These are phyloP conservation scores for Mayamaea pseudoterrestris DNA, from an alignment of 108 stramenopile genomes.

Conservation along the genomic window DNA sequence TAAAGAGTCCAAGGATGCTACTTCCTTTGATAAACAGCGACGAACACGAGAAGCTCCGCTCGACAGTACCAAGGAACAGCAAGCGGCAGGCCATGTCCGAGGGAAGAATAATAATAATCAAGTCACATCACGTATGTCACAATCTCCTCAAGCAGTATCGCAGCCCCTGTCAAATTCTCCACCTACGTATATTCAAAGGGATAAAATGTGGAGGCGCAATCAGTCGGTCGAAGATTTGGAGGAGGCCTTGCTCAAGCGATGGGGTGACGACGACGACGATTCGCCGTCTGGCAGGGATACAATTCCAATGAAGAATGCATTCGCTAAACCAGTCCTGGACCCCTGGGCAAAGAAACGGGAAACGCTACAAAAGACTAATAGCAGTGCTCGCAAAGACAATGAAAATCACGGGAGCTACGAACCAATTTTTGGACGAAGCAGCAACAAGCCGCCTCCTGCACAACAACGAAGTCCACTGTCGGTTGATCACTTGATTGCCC, in stretches of 20 bases:
- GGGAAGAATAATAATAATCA: neutral
- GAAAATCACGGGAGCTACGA: slow-evolving; percentile 25
- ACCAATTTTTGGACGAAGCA: slow-evolving; percentile 41
- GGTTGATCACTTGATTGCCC: slow-evolving; percentile 30
- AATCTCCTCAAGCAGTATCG: too few species aligned
- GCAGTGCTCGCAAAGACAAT: slow-evolving; percentile 1
- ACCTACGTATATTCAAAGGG: too few species aligned
- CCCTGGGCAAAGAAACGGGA: slow-evolving; percentile 29
- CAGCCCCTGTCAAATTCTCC: too few species aligned
- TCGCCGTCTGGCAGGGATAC: slow-evolving; percentile 19
- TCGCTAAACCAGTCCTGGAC: slow-evolving; percentile 22
- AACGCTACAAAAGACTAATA: neutral
- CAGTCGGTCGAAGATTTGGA: slow-evolving; percentile 78
- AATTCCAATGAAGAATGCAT: neutral
- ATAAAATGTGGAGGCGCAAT: slow-evolving; percentile 13
- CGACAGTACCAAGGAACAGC: too few species aligned
- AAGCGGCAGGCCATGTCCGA: too few species aligned
- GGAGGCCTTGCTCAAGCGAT: slow-evolving; percentile 41
- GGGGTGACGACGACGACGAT: slow-evolving; percentile 42
- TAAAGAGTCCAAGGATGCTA: too few species aligned
- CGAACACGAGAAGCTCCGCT: too few species aligned
- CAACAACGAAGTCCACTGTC: slow-evolving; percentile 7
- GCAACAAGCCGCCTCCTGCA: neutral
- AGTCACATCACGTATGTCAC: too few species aligned
- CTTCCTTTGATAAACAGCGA: too few species aligned